Evolutionary conservation across 306 rosid species (phyloP), one percentile per base, ranked within the genome.

Genomic region (Dicorynia guianensis): DNA sequence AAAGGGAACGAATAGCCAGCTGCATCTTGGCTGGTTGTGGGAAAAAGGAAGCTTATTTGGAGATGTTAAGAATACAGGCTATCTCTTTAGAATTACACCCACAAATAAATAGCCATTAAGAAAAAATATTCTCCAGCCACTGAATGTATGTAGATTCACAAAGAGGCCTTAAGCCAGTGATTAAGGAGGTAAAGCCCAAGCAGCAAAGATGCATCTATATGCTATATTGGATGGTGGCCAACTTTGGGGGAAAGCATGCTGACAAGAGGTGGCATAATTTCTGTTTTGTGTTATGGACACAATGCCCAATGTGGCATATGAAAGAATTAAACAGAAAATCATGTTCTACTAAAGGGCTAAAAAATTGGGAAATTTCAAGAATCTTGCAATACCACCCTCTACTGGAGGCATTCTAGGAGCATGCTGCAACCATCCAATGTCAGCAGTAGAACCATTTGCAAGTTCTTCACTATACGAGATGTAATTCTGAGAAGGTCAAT

Each of bases 401-500:
- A 84, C 88, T 53, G 83, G 82, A 87, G 94, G 93, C 94, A 93
- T 72, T 64, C 81, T 84, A 1, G 89, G 83, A 85, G 80, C 86
- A 55, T 57, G 79, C 79, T 88, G 94, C 89, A 91, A 78, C 98
- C 98, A 91, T 66, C 94, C 97, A 57, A 94, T 94, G 76, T 94
- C 96, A 74, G 85, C 89, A 15, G 87, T 71, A 63, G 98, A 94
- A 67, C 97, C 97, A 20, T 25, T 25, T 48, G 87, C 85, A 85
- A 76, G 53, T 97, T 74, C 80, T 64, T 94, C 85, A 20, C 25
- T 68, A 87, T 75, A 9, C 96, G 83, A 77, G 87, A 78, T 68
- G 43, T 42, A 54, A 81, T 39, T 82, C 97, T 89, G 91, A 77
- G 76, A 47, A 76, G 52, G 60, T 55, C 82, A 78, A 63, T 3